These are phyloP conservation scores for Naganishia vaughanmartiniae DNA, from an alignment of 768 basidiomycete species.

Conservation along the genomic window DNA sequence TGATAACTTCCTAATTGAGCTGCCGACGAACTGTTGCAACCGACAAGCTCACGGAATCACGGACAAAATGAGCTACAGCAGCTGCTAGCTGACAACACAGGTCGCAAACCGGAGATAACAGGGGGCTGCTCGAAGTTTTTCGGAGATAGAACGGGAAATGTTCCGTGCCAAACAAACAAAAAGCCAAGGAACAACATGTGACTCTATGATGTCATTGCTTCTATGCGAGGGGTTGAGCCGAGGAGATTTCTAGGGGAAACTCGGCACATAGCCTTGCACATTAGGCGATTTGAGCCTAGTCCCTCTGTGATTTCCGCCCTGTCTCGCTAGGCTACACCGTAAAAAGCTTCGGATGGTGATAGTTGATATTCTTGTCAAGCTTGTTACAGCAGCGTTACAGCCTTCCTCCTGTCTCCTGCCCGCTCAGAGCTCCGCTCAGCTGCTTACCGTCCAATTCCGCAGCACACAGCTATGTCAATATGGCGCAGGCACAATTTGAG, in stretches of 20 bases:
- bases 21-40: too few species aligned
- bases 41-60: too few species aligned
- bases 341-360: neutral
- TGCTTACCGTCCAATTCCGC: too few species aligned
- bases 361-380: neutral
- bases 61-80: too few species aligned
- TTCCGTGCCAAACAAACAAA: neutral
- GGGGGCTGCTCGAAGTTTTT: too few species aligned
- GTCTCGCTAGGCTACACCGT: neutral
- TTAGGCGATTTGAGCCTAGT: neutral
- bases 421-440: too few species aligned
- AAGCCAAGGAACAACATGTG: conserved; percentile 9
- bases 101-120: too few species aligned
- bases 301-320: neutral
- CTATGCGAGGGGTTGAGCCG: neutral
- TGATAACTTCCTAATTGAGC: too few species aligned
- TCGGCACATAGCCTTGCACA: neutral
- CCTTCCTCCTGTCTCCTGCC: too few species aligned
- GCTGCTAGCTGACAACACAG: too few species aligned
- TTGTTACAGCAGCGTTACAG: neutral
- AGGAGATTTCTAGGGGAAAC: neutral
- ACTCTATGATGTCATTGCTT: neutral
- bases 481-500: neutral
- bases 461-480: too few species aligned
- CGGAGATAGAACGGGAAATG: neutral